phyloP scores from a whole-genome alignment of 345 rosid genomes.

The Kandelia obovata region DNA sequence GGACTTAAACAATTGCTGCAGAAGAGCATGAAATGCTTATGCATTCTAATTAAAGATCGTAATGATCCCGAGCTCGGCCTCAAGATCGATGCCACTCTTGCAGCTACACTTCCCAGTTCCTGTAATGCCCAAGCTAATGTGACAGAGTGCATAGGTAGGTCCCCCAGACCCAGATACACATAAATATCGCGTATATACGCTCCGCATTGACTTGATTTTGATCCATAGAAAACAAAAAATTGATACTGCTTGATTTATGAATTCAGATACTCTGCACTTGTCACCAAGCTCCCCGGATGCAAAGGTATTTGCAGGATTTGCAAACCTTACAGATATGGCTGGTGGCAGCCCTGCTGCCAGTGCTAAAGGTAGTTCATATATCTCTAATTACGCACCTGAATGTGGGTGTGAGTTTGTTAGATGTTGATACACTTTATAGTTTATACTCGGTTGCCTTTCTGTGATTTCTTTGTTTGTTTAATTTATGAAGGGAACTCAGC shows the following conservation, averaged over 20 bases:
- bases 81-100: conserved; percentile 54
- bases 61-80: conserved; percentile 69
- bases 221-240: not conserved
- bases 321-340: conserved; percentile 34
- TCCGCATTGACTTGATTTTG: too few relatives aligned
- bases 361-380: conserved; percentile 34
- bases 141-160: conserved; percentile 57
- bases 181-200: too few relatives aligned
- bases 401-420: too few relatives aligned
- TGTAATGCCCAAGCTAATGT: conserved; percentile 51
- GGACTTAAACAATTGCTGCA: conserved; percentile 55
- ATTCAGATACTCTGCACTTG: conserved; percentile 56
- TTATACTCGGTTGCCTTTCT: not conserved
- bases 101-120: conserved; percentile 52
- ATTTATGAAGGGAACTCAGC: conserved; percentile 13
- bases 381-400: too few relatives aligned
- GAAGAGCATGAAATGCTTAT: conserved; percentile 67
- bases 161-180: not conserved
- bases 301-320: conserved; percentile 51
- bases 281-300: conserved; percentile 63
- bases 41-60: conserved; percentile 58
- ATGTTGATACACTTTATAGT: too few relatives aligned
- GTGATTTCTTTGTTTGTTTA: not conserved
- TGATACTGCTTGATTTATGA: not conserved
- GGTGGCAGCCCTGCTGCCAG: conserved; percentile 15